Base-by-base conservation (phyloP, 768 basidiomycete genomes). In the Russula brevipes region DNA sequence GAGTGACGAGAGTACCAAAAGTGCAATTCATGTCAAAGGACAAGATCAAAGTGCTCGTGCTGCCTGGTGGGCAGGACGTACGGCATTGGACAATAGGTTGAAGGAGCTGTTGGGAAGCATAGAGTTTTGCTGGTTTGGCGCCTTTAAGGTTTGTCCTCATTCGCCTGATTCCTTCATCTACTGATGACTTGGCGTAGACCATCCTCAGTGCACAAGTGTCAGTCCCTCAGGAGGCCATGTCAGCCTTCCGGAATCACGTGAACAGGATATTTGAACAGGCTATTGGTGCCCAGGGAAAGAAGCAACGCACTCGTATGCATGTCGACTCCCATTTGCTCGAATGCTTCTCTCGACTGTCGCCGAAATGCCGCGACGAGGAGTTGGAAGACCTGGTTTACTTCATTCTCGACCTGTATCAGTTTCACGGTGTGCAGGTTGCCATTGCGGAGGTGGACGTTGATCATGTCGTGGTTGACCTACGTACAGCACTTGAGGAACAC, bases 61-160 rank as follows among this genome's bases (percentile, higher is more conserved):
- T 0, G 81, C 78, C 1, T 98, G 97, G 97, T 99, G 97, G 97
- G 85, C 83, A 41, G 81, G 86, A 57, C 80, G 97, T 3, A 75
- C 77, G 30, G 82, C 80, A 24, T 79, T 98, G n/a, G 94, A 98
- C 70, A 78, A 77, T 52, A 81, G 93, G 30, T 72, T 99, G 70
- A 78, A 83, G 60, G 83, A 84, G 36, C 74, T 99, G 6, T 72
- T 97, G 39, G 84, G 85, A 66, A 92, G 87, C 66, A 86, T 99
- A 49, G 97, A 98, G 72, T 94, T 91, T 69, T 94, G 90, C 70
- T 98, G 97, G 97, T 79, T 99, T 3, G 96, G 97, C 1, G 94
- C 89, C 24, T 98, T 97, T 83, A 98, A 98, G 85, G 95, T 94
- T 54, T 39, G 79, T 69, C 39, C 36, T 10, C 3, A 50, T 42